phyloP scores from a whole-genome alignment of 2,329 filamentous ascomycete species.

The Aspergillus ruber region DNA sequence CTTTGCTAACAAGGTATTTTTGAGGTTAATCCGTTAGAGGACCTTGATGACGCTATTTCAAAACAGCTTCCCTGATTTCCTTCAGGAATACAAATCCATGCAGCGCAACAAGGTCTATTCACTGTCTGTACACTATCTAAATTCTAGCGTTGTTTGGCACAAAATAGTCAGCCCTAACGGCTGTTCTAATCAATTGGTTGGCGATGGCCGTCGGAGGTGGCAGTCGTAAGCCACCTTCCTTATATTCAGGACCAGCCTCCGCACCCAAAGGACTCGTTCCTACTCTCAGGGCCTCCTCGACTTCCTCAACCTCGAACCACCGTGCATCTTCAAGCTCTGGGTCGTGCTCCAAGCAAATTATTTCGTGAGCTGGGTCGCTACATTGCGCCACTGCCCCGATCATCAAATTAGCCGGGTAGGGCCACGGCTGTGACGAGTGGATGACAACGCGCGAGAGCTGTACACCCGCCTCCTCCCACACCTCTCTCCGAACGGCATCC shows the following conservation, averaged over 20 bases:
- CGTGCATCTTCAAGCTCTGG: conserved; percentile 83
- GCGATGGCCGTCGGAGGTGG: conserved; percentile 88
- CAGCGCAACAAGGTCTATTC: background rate
- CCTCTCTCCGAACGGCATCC: conserved; percentile 74
- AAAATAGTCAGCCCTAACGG: conserved; percentile 62
- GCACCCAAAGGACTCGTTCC: conserved; percentile 65
- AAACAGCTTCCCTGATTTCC: too few species aligned
- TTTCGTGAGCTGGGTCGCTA: conserved; percentile 71
- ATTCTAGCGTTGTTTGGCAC: background rate
- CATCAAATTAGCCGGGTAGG: conserved; percentile 79
- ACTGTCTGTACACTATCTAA: background rate
- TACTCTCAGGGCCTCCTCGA: conserved; percentile 63
- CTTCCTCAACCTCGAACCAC: conserved; percentile 80
- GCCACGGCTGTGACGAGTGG: conserved; percentile 82
- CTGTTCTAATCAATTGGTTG: conserved; percentile 75
- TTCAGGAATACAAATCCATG: background rate
- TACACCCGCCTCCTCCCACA: conserved; percentile 81
- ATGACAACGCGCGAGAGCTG: conserved; percentile 69
- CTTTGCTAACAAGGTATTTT: too few species aligned
- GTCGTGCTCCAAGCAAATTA: conserved; percentile 76
- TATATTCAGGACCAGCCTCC: conserved; percentile 58
- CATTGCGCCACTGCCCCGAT: conserved; percentile 78
- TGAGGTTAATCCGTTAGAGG: too few species aligned
- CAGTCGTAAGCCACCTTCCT: conserved; percentile 69
- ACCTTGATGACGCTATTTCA: too few species aligned